Conservation (phyloP, 2,329 filamentous ascomycete species). For the Kalaharituber pfeilii region DNA sequence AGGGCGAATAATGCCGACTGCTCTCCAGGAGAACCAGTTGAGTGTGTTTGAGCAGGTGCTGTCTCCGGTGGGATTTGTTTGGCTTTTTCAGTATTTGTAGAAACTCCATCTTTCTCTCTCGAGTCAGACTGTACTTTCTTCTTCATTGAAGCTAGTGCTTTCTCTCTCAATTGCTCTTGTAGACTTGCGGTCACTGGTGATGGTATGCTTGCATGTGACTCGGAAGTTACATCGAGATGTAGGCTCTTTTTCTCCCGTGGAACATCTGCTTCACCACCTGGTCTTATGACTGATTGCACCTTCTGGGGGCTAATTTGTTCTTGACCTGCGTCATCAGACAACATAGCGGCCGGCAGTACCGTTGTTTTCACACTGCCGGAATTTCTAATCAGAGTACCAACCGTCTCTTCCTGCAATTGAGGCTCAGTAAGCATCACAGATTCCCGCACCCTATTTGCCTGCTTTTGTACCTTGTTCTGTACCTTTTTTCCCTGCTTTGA, state of each 20-base stretch:
- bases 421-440: slow-evolving; percentile 1
- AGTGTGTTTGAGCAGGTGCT: background rate
- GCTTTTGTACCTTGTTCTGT: slow-evolving; percentile 2
- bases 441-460: background rate
- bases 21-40: background rate
- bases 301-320: background rate
- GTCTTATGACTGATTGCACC: background rate
- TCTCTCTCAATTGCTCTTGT: background rate
- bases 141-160: background rate
- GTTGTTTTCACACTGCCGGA: background rate
- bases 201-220: background rate
- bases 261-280: background rate
- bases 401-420: background rate
- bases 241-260: background rate
- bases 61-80: background rate
- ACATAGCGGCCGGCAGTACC: background rate
- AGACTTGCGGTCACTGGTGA: background rate
- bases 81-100: background rate
- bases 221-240: background rate
- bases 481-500: background rate
- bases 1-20: background rate
- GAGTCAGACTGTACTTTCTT: background rate
- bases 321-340: background rate
- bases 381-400: background rate
- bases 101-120: background rate